Percentiles rank a stretch among this genome's conserved stretches.
Conservation (phyloP, 2,329 filamentous ascomycete genomes). For the Aspergillus uvarum region DNA sequence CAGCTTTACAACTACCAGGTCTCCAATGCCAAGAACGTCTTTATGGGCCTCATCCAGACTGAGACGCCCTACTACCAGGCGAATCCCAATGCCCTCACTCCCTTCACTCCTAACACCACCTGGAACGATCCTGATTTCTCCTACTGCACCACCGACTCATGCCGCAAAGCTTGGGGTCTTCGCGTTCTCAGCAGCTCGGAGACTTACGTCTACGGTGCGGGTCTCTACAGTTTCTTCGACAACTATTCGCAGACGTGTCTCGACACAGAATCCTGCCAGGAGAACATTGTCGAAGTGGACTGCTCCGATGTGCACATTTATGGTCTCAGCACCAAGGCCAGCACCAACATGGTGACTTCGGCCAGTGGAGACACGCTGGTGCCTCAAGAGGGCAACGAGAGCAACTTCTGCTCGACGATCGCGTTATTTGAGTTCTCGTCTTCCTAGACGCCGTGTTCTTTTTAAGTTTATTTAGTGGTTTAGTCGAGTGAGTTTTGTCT, state of each 20-base stretch:
- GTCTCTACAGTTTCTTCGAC: constrained; percentile 80
- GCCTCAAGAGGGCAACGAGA: constrained; percentile 40
- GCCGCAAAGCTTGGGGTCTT: constrained; percentile 75
- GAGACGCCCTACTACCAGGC: constrained; percentile 86
- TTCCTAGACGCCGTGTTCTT: background rate
- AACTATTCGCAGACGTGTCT: constrained; percentile 75
- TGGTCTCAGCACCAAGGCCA: constrained; percentile 72
- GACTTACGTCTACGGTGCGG: constrained; percentile 69
- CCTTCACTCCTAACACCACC: constrained; percentile 36
- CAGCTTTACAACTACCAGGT: constrained; percentile 79
- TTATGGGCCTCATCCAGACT: constrained; percentile 80
- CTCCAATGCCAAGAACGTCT: constrained; percentile 72
- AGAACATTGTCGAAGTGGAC: constrained; percentile 74
- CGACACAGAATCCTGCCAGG: constrained; percentile 67
- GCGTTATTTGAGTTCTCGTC: constrained; percentile 42
- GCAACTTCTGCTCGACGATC: constrained; percentile 47
- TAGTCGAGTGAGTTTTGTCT: background rate
- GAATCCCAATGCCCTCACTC: constrained; percentile 68
- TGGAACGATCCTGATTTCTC: constrained; percentile 64
- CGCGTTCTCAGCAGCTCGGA: constrained; percentile 67
- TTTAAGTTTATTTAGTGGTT: background rate
- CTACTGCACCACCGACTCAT: constrained; percentile 56
- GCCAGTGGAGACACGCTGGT: constrained; percentile 37
- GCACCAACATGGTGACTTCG: constrained; percentile 68
- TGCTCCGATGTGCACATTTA: constrained; percentile 63